A percentile compares a stretch with the other conserved stretches of the same genome.
Evolutionary conservation across 2,329 filamentous ascomycete genomes (phyloP).

Genomic region (Lachnellula suecica): DNA sequence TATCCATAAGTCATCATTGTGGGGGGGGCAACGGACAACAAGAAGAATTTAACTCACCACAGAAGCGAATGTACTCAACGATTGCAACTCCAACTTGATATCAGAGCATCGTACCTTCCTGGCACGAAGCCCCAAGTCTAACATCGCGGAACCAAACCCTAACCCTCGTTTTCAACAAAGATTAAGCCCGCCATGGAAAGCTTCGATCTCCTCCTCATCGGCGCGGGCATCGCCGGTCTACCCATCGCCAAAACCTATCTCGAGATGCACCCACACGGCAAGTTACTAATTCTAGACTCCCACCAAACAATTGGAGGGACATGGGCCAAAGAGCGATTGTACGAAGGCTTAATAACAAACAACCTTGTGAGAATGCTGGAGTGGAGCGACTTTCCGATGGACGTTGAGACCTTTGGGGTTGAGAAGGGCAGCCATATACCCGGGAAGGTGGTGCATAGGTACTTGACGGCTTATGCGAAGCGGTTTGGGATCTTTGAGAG

Average conservation of each 20-base stretch:
- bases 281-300: slow-evolving; percentile 57
- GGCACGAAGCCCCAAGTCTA: too few relatives aligned
- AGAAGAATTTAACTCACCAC: too few relatives aligned
- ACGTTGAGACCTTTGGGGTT: slow-evolving; percentile 48
- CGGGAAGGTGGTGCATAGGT: slow-evolving; percentile 53
- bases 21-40: too few relatives aligned
- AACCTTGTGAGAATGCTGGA: slow-evolving; percentile 72
- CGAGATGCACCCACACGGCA: slow-evolving; percentile 53
- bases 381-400: slow-evolving; percentile 71
- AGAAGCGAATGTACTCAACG: too few relatives aligned
- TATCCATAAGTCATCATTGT: too few relatives aligned
- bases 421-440: slow-evolving; percentile 56
- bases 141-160: too few relatives aligned
- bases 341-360: slow-evolving; percentile 69
- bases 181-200: too few relatives aligned
- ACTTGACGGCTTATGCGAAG: slow-evolving; percentile 55
- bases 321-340: slow-evolving; percentile 67
- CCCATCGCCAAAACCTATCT: slow-evolving; percentile 59
- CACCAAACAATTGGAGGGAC: slow-evolving; percentile 61
- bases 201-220: too few relatives aligned
- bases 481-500: slow-evolving; percentile 48
- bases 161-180: too few relatives aligned
- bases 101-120: too few relatives aligned
- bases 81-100: too few relatives aligned
- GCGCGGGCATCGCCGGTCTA: too few relatives aligned